Percentiles rank a stretch among this genome's conserved stretches.
These are phyloP conservation scores for Pestalotiopsis fici DNA, from an alignment of 2,329 filamentous ascomycete genomes.

Conservation along the genomic window DNA sequence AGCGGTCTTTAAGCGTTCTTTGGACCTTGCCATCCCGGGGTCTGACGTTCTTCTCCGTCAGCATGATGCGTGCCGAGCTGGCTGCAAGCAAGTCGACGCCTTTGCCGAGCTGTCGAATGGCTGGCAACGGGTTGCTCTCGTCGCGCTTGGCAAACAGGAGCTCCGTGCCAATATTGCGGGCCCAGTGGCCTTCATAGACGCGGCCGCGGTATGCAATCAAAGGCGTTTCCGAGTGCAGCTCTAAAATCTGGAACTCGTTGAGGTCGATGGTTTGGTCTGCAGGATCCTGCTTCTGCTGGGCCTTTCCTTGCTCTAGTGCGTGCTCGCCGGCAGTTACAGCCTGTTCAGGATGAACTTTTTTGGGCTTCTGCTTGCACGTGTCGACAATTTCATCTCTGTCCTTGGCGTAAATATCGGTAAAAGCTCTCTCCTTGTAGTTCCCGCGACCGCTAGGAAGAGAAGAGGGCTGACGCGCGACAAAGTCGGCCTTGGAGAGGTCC, in stretches of 20 bases:
- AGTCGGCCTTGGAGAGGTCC: slow-evolving; percentile 63
- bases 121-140: slow-evolving; percentile 39
- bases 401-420: slow-evolving; percentile 20
- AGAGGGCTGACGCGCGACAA: slow-evolving; percentile 46
- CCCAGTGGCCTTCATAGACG: slow-evolving; percentile 80
- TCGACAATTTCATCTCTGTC: slow-evolving; percentile 12
- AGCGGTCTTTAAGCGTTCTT: background rate
- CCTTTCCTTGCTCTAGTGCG: slow-evolving; percentile 12
- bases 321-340: slow-evolving; percentile 28
- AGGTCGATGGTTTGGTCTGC: slow-evolving; percentile 22
- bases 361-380: slow-evolving; percentile 9
- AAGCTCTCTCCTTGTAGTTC: slow-evolving; percentile 45
- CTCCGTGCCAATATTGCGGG: slow-evolving; percentile 81
- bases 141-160: slow-evolving; percentile 66
- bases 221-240: slow-evolving; percentile 74
- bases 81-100: slow-evolving; percentile 73
- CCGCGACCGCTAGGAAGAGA: slow-evolving; percentile 39
- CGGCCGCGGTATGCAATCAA: slow-evolving; percentile 78
- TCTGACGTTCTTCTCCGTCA: slow-evolving; percentile 62
- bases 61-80: slow-evolving; percentile 69
- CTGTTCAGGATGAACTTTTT: slow-evolving; percentile 22
- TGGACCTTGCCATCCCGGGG: slow-evolving; percentile 29
- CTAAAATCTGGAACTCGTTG: slow-evolving; percentile 74
- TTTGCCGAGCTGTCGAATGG: slow-evolving; percentile 51
- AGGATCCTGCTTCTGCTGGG: slow-evolving; percentile 10